These are phyloP conservation scores for Xylaria digitata DNA, from an alignment of 2,329 filamentous ascomycete genomes.

Conservation along the genomic window DNA sequence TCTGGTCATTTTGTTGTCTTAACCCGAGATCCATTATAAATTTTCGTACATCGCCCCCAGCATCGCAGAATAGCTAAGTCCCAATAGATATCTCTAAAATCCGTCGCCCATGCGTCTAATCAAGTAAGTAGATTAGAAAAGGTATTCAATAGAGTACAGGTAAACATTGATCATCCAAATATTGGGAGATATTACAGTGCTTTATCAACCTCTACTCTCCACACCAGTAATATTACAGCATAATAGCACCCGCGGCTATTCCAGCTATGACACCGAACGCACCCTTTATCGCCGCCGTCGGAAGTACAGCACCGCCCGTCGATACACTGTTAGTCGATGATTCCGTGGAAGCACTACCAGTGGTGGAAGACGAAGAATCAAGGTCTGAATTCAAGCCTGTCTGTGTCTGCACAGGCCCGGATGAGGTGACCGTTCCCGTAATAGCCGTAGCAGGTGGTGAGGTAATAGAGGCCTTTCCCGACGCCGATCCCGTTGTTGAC, in stretches of 20 bases:
- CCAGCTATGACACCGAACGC: conserved; percentile 41
- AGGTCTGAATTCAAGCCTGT: conserved; percentile 8
- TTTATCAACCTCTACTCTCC: background rate
- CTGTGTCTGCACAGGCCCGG: conserved; percentile 13
- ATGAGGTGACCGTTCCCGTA: conserved; percentile 15
- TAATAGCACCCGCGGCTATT: conserved; percentile 39
- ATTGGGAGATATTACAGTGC: background rate
- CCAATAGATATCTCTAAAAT: background rate
- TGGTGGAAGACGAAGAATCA: conserved; percentile 2
- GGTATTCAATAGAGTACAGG: background rate
- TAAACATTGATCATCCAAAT: background rate
- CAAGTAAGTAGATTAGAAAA: background rate
- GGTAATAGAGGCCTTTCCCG: conserved; percentile 16
- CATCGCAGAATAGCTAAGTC: background rate
- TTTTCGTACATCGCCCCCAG: background rate
- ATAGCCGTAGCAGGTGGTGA: conserved; percentile 16
- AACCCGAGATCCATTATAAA: background rate
- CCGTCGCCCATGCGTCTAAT: background rate
- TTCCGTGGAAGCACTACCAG: conserved; percentile 9
- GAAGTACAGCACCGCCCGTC: conserved; percentile 38
- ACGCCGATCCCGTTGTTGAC: conserved; percentile 15
- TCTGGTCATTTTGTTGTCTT: background rate
- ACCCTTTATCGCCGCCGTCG: conserved; percentile 41
- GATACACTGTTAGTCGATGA: conserved; percentile 35
- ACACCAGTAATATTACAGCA: conserved; percentile 33